phyloP scores from a whole-genome alignment of 495 filamentous ascomycete genomes.

The Alectoria sarmentosa region DNA sequence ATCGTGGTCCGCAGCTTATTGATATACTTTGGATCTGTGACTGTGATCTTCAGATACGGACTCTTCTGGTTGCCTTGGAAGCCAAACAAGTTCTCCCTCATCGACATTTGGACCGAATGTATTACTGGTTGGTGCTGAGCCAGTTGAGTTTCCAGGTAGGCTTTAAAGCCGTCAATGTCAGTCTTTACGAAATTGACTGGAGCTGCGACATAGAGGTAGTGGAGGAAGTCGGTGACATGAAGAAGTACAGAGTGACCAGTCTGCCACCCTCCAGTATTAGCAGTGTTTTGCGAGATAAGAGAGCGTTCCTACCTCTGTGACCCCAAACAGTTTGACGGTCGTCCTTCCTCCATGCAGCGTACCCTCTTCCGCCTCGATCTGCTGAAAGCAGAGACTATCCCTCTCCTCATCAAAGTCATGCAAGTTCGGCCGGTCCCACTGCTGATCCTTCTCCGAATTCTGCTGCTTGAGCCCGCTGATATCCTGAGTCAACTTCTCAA shows the following conservation, averaged over 20 bases:
- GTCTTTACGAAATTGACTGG: slow-evolving; percentile 69
- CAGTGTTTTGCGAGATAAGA: background rate
- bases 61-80: slow-evolving; percentile 90
- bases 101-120: slow-evolving; percentile 65
- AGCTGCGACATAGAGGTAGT: slow-evolving; percentile 92
- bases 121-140: slow-evolving; percentile 56
- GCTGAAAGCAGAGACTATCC: slow-evolving; percentile 79
- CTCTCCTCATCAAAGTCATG: slow-evolving; percentile 62
- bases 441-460: slow-evolving; percentile 89
- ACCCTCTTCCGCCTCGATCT: slow-evolving; percentile 93
- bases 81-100: slow-evolving; percentile 83
- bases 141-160: slow-evolving; percentile 69
- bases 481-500: slow-evolving; percentile 92
- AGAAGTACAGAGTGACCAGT: slow-evolving; percentile 87
- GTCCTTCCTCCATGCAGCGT: slow-evolving; percentile 61
- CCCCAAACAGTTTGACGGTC: slow-evolving; percentile 84
- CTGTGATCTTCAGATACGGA: slow-evolving; percentile 87
- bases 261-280: slow-evolving; percentile 31
- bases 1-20: slow-evolving; percentile 62
- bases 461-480: slow-evolving; percentile 73
- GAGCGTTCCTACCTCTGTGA: slow-evolving; percentile 65
- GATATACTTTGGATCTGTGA: slow-evolving; percentile 79
- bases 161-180: slow-evolving; percentile 68
- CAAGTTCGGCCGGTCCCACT: slow-evolving; percentile 78
- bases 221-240: slow-evolving; percentile 91